Evolutionary conservation across 495 filamentous ascomycete genomes (phyloP).

Genomic region (Aspergillus ellipticus): DNA sequence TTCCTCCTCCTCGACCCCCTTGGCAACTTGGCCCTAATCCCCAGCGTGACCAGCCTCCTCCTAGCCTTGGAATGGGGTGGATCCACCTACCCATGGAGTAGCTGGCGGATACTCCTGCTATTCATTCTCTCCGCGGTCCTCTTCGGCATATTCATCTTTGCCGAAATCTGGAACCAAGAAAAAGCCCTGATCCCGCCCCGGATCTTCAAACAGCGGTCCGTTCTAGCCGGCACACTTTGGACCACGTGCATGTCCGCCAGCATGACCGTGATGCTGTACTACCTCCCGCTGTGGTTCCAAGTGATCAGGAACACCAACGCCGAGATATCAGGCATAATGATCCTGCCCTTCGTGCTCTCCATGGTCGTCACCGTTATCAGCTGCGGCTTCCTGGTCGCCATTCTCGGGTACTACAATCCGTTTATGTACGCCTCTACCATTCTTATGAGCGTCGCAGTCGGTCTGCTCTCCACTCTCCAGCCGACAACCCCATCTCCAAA

Average conservation of each 20-base stretch:
- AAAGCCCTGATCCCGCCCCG: constrained; percentile 30
- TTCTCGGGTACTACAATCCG: constrained; percentile 27
- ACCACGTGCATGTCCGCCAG: neutral
- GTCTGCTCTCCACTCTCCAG: constrained; percentile 34
- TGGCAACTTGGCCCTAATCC: constrained; percentile 52
- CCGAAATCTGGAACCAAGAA: constrained; percentile 37
- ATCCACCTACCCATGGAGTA: constrained; percentile 49
- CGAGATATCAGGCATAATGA: constrained; percentile 46
- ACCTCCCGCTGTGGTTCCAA: constrained; percentile 65
- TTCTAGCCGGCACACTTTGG: neutral
- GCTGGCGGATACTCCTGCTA: constrained; percentile 39
- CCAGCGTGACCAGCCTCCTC: constrained; percentile 51
- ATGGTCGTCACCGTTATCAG: constrained; percentile 30
- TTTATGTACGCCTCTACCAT: constrained; percentile 30
- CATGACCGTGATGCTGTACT: constrained; percentile 51
- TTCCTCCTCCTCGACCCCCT: constrained; percentile 36
- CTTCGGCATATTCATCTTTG: constrained; percentile 19
- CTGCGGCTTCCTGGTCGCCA: constrained; percentile 26
- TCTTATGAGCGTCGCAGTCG: constrained; percentile 55
- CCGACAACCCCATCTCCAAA: constrained; percentile 19
- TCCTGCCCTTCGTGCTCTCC: constrained; percentile 48
- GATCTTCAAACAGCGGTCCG: constrained; percentile 30
- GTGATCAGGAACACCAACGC: constrained; percentile 42
- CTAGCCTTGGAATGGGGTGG: constrained; percentile 68
- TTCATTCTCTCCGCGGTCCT: constrained; percentile 34